Conservation (phyloP, 2,329 filamentous ascomycete genomes). For the Scortechinia acanthostroma region DNA sequence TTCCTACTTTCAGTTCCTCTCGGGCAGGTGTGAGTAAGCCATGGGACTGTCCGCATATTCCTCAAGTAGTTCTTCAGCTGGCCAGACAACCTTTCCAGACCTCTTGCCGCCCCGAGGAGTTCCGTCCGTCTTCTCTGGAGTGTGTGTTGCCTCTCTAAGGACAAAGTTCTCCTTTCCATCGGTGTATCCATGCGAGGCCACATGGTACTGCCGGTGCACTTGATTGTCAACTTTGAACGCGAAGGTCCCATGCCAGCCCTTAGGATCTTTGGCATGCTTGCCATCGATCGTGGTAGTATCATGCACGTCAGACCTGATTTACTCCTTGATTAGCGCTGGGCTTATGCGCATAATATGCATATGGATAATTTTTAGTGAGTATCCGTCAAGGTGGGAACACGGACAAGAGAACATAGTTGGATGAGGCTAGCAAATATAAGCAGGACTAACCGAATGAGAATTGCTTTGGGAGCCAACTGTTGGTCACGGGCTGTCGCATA, state of each 20-base stretch:
- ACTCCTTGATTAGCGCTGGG: neutral
- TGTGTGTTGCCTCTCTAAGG: slow-evolving; percentile 3
- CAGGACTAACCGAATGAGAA: neutral
- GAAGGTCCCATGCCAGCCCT: slow-evolving; percentile 6
- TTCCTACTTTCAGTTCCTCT: too few relatives aligned
- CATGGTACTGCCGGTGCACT: slow-evolving; percentile 5
- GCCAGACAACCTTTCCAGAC: slow-evolving; percentile 5
- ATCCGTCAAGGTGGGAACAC: too few relatives aligned
- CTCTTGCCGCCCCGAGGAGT: slow-evolving; percentile 4
- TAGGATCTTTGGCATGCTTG: neutral
- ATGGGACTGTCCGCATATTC: slow-evolving; percentile 7
- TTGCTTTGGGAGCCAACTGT: neutral
- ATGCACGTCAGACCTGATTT: neutral
- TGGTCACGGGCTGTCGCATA: neutral
- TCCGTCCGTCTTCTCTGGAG: slow-evolving; percentile 3
- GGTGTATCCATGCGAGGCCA: slow-evolving; percentile 7
- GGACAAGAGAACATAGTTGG: neutral
- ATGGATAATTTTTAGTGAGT: too few relatives aligned
- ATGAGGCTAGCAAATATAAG: neutral
- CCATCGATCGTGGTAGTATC: neutral
- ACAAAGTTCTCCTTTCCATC: slow-evolving; percentile 5
- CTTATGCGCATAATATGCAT: neutral
- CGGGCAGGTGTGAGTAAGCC: slow-evolving; percentile 6
- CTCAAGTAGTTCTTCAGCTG: slow-evolving; percentile 6
- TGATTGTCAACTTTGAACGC: slow-evolving; percentile 5